Base-by-base conservation (phyloP, 768 basidiomycete genomes). In the Leccinum variicolor region DNA sequence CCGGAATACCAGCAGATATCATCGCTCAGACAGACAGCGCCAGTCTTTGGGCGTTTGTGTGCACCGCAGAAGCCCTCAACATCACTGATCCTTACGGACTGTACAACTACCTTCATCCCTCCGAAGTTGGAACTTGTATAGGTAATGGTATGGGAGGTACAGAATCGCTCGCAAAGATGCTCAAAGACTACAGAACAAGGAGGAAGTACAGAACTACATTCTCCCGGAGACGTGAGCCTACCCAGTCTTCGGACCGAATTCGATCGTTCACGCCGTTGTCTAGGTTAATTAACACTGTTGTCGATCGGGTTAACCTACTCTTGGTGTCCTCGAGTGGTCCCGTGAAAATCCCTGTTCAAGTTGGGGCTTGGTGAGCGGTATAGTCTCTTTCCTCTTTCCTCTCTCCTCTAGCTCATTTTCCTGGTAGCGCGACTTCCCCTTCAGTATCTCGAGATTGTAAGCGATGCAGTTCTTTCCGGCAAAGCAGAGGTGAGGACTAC, bases 401-500 rank as follows among this genome's bases (percentile, higher is more conserved):
- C 48, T 48, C 21, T 26, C 25, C 5, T 52, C 36, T 45, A 23
- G 34, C 55, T 65, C 49, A 52, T 55, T 41, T 23, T 51, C 52
- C 41, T 54, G 7, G 21, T 62, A 93, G 92, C 67, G 97, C 97
- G 25, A 99, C 97, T 26, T 13, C 96, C 96, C 25, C 81, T 99
- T 33, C 97, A 99, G 75, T 99, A 97, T 6, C 76, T 99, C 33
- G 97, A 99, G 73, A 98, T 99, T 64, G 96, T 94, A n/a, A 89
- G 90, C 63, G 97, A 99, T 67, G 91, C 92, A 0, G 89, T 99
- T 62, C 73, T 96, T 36, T 90, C 90, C 7, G 92, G 95, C 60
- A 99, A 99, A 74, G 97, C 97, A 31, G 98, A 98, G 77, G 87
- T 99, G 69, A 99, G 98, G 97, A 87, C 98, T 59, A 91, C 96